A percentile compares a stretch with the other conserved stretches of the same genome.
phyloP scores from a whole-genome alignment of 176 grass and related monocot species.

The Musa itinerans region DNA sequence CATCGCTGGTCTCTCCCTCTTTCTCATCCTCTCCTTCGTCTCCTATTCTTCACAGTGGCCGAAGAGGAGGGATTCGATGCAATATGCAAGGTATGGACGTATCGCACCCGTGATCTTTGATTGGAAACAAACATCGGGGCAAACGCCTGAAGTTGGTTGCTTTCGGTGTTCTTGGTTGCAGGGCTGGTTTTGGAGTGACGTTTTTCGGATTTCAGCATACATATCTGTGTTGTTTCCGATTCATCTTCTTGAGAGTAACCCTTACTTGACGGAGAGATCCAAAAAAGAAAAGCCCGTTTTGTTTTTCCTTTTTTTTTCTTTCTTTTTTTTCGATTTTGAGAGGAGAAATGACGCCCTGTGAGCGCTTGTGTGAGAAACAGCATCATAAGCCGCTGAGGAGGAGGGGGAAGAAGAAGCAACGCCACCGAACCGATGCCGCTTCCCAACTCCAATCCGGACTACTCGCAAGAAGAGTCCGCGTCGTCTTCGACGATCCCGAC shows the following conservation, averaged over 20 bases:
- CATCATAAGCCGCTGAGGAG: not conserved
- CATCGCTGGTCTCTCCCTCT: not conserved
- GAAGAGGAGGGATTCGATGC: conserved; percentile 13
- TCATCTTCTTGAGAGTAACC: not conserved
- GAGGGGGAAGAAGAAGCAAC: not conserved
- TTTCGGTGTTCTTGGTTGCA: not conserved
- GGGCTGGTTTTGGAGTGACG: conserved; percentile 17
- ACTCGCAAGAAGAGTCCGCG: not conserved
- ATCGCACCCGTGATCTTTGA: not conserved
- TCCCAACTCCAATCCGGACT: not conserved
- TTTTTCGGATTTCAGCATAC: conserved; percentile 13
- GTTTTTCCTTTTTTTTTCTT: not conserved
- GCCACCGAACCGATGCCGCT: not conserved
- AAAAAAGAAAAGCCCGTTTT: not conserved
- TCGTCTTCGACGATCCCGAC: conserved; percentile 12
- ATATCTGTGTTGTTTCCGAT: not conserved
- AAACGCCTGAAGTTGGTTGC: not conserved
- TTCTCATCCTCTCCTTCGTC: not conserved
- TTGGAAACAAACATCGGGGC: not conserved
- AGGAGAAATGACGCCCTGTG: not conserved
- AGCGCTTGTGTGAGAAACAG: not conserved
- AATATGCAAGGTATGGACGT: not conserved
- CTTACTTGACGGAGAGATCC: not conserved
- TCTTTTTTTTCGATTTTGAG: not conserved
- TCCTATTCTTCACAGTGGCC: not conserved